Conservation (phyloP, 2,329 filamentous ascomycete genomes). For the Colletotrichum agaves region DNA sequence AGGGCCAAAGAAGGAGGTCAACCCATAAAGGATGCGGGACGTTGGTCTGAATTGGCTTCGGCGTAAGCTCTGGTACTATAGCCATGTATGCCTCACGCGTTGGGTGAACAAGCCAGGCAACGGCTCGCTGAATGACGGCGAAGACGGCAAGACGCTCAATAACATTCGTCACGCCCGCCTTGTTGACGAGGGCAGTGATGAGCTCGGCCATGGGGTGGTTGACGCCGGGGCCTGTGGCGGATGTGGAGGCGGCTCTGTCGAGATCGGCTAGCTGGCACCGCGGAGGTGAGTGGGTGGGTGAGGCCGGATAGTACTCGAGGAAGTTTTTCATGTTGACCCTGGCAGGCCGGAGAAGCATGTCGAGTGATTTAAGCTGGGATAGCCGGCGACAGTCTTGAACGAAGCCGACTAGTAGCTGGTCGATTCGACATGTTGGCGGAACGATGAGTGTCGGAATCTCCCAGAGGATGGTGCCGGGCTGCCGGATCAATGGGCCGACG, state of each 20-base stretch:
- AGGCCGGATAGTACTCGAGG: slow-evolving; percentile 44
- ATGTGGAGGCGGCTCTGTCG: slow-evolving; percentile 35
- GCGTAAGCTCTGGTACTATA: slow-evolving; percentile 41
- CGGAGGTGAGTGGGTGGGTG: slow-evolving; percentile 24
- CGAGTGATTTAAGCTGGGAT: slow-evolving; percentile 42
- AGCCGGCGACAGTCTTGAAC: slow-evolving; percentile 49
- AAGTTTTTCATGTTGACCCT: slow-evolving; percentile 48
- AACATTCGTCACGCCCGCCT: slow-evolving; percentile 42
- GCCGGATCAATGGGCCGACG: slow-evolving; percentile 47
- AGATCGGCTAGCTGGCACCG: slow-evolving; percentile 35
- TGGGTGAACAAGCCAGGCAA: slow-evolving; percentile 47
- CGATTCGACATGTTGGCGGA: slow-evolving; percentile 46
- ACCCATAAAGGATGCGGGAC: slow-evolving; percentile 47
- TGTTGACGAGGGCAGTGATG: slow-evolving; percentile 45
- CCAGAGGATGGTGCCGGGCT: slow-evolving; percentile 43
- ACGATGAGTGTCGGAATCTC: slow-evolving; percentile 47
- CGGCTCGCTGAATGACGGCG: slow-evolving; percentile 45
- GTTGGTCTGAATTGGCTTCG: slow-evolving; percentile 43
- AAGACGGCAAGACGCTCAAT: slow-evolving; percentile 48
- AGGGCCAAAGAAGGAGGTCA: slow-evolving; percentile 46
- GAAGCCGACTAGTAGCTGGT: slow-evolving; percentile 49
- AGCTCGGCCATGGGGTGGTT: slow-evolving; percentile 46
- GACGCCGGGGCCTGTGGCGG: not conserved
- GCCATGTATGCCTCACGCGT: slow-evolving; percentile 44
- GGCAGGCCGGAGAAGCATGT: slow-evolving; percentile 47